These are phyloP conservation scores for Aurinia saxatilis DNA, from an alignment of 345 rosid genomes.

Conservation along the genomic window DNA sequence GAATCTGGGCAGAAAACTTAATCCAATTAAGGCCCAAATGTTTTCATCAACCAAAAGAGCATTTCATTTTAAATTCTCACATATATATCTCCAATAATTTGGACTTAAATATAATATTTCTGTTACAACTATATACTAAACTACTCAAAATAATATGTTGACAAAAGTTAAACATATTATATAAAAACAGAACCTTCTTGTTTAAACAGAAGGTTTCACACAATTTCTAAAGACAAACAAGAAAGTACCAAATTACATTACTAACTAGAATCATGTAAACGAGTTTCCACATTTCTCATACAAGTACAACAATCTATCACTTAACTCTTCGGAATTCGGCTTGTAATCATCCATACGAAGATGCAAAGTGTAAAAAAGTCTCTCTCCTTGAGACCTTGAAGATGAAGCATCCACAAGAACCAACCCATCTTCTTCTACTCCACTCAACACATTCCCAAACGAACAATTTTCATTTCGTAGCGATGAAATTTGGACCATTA, in stretches of 20 bases:
- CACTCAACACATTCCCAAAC: constrained; percentile 35
- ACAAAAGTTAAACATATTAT: no score
- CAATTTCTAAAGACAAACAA: background rate
- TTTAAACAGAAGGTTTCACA: no score
- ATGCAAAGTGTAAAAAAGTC: constrained; percentile 46
- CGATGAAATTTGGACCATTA: constrained; percentile 42
- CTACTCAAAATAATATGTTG: no score
- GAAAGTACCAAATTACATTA: background rate
- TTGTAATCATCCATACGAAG: constrained; percentile 33
- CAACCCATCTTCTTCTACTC: constrained; percentile 44
- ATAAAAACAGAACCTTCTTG: no score
- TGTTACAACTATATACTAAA: no score
- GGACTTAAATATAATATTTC: no score
- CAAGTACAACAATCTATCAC: constrained; percentile 12
- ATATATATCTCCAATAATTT: no score
- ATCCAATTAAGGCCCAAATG: background rate
- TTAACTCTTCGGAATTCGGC: constrained; percentile 6
- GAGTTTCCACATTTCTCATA: constrained; percentile 14
- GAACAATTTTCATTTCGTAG: constrained; percentile 20
- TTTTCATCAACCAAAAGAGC: no score
- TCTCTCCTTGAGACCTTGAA: constrained; percentile 42
- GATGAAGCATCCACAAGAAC: constrained; percentile 49
- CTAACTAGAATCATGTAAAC: background rate
- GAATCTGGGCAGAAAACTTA: no score
- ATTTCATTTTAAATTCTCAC: no score